Percentiles rank a stretch among this genome's conserved stretches.
Conservation (phyloP, 305 asterid species). For the Fraxinus albicans region DNA sequence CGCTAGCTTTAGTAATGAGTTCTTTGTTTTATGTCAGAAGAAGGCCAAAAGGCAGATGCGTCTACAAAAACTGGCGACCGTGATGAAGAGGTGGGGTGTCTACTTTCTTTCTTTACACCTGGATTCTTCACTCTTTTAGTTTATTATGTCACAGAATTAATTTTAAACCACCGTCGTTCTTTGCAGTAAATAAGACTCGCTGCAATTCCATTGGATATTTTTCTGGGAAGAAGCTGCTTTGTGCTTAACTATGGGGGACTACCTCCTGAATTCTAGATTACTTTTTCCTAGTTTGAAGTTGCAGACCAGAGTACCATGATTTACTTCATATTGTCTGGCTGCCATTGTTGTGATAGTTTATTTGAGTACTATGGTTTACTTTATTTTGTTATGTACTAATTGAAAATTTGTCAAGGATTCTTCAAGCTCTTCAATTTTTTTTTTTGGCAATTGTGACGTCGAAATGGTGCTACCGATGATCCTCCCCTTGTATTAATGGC, state of each 20-base stretch:
- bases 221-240: not conserved
- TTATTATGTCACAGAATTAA: not conserved
- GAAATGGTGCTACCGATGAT: not conserved
- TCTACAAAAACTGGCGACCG: not conserved
- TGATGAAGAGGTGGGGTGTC: not conserved
- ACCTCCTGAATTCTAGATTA: not conserved
- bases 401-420: not conserved
- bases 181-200: constrained; percentile 1
- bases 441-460: not conserved
- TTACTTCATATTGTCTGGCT: not conserved
- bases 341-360: not conserved
- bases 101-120: not conserved
- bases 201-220: not conserved
- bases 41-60: not conserved
- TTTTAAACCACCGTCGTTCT: not conserved
- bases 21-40: not conserved
- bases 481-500: not conserved
- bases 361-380: not conserved
- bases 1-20: not conserved
- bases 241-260: not conserved
- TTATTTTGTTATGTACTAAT: not conserved
- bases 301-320: not conserved
- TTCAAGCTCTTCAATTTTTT: not conserved
- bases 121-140: not conserved
- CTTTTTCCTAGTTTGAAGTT: not conserved